Conservation (phyloP, 2,329 filamentous ascomycete genomes). For the Trichoderma sp. region DNA sequence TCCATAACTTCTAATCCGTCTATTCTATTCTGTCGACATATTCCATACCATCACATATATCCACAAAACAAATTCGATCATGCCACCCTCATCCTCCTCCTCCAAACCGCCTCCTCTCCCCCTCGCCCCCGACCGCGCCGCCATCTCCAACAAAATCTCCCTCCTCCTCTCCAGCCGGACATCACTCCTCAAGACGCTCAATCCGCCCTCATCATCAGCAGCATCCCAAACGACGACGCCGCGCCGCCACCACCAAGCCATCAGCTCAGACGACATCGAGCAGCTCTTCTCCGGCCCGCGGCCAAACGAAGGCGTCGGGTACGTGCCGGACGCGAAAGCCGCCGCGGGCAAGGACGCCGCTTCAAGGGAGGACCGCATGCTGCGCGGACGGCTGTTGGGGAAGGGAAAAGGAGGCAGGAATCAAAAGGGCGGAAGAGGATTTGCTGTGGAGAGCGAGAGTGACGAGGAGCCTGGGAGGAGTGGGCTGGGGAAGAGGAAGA, state of each 20-base stretch:
- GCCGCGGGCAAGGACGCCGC: slow-evolving; percentile 29
- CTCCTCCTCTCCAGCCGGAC: slow-evolving; percentile 42
- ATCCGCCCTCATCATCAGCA: slow-evolving; percentile 30
- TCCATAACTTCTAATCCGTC: neutral
- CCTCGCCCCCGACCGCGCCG: slow-evolving; percentile 41
- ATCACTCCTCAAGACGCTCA: slow-evolving; percentile 38
- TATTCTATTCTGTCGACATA: neutral
- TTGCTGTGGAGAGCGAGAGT: slow-evolving; percentile 38
- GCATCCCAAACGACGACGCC: neutral
- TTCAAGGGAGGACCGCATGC: slow-evolving; percentile 34
- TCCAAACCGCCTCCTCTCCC: slow-evolving; percentile 35
- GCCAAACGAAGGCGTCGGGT: slow-evolving; percentile 47
- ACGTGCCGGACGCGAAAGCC: slow-evolving; percentile 35
- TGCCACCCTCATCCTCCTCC: neutral
- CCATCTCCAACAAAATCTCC: slow-evolving; percentile 47
- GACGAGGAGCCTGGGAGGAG: slow-evolving; percentile 43
- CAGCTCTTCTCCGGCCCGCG: slow-evolving; percentile 31
- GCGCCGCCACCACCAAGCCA: slow-evolving; percentile 13
- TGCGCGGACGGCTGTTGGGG: slow-evolving; percentile 38
- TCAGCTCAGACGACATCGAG: slow-evolving; percentile 32
- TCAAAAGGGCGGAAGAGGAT: neutral
- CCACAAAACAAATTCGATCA: neutral
- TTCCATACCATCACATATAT: neutral
- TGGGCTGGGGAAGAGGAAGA: slow-evolving; percentile 43
- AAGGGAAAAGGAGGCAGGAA: slow-evolving; percentile 9